A percentile compares a stretch with the other conserved stretches of the same genome.
phyloP scores from a whole-genome alignment of 1,284 basidiomycete genomes.

The Boletellus deceptivus region DNA sequence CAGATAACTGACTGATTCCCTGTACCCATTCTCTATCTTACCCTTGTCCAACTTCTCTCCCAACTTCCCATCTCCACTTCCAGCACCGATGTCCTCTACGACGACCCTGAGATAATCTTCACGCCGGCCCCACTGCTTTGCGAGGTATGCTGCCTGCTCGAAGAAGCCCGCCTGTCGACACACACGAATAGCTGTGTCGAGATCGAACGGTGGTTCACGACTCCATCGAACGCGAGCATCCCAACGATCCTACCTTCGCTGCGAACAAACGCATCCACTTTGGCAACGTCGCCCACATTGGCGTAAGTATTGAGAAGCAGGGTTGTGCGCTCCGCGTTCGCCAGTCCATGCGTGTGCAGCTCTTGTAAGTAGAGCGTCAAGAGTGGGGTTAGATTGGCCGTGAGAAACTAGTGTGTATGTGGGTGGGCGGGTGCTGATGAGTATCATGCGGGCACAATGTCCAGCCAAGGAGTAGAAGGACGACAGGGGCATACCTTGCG shows the following conservation, averaged over 20 bases:
- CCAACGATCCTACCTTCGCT: slow-evolving; percentile 57
- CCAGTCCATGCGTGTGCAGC: slow-evolving; percentile 83
- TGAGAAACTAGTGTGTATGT: slow-evolving; percentile 70
- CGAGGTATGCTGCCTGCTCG: slow-evolving; percentile 92
- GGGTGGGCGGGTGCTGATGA: slow-evolving; percentile 5
- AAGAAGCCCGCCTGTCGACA: slow-evolving; percentile 97
- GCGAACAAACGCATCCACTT: slow-evolving; percentile 91
- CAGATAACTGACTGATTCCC: slow-evolving; percentile 82
- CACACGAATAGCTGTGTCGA: slow-evolving; percentile 95
- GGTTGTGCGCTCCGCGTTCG: slow-evolving; percentile 96
- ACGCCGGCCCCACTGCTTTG: slow-evolving; percentile 86
- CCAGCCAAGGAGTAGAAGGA: neutral
- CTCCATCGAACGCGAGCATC: slow-evolving; percentile 20
- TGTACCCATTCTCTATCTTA: slow-evolving; percentile 42
- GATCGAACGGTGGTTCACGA: slow-evolving; percentile 89
- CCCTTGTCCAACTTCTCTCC: slow-evolving; percentile 20
- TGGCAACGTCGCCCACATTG: slow-evolving; percentile 88
- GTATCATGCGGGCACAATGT: neutral
- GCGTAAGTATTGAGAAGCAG: slow-evolving; percentile 95
- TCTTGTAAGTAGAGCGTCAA: slow-evolving; percentile 96
- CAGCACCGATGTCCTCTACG: slow-evolving; percentile 82
- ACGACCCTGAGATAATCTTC: slow-evolving; percentile 94
- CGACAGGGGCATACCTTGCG: slow-evolving; percentile 66
- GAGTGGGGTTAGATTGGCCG: slow-evolving; percentile 93
- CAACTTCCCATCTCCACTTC: slow-evolving; percentile 30